phyloP scores from a whole-genome alignment of 2,329 filamentous ascomycete genomes.

The Camillea tinctor region DNA sequence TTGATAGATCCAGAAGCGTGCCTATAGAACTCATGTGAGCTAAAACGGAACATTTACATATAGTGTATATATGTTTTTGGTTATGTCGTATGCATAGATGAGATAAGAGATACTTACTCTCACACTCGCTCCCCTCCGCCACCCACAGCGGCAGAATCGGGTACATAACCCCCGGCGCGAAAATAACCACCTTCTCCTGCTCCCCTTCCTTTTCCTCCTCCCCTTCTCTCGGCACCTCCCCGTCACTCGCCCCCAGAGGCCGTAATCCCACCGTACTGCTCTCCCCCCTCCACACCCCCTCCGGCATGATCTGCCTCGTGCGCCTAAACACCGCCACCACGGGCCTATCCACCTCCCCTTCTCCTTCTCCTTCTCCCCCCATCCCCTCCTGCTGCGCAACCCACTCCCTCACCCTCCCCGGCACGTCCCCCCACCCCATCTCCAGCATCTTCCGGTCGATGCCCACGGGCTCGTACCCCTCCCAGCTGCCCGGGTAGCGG shows the following conservation, averaged over 20 bases:
- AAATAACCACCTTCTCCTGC: slow-evolving; percentile 42
- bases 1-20: slow-evolving; percentile 21
- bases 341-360: slow-evolving; percentile 20
- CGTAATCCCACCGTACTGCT: slow-evolving; percentile 23
- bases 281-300: slow-evolving; percentile 30
- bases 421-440: slow-evolving; percentile 46
- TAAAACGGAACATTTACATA: too few relatives aligned
- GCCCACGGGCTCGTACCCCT: slow-evolving; percentile 51
- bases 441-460: slow-evolving; percentile 46
- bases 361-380: neutral
- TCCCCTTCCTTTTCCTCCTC: neutral
- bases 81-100: too few relatives aligned
- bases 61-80: too few relatives aligned
- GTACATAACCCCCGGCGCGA: slow-evolving; percentile 53
- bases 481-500: slow-evolving; percentile 52
- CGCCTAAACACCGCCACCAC: neutral
- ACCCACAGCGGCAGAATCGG: slow-evolving; percentile 50
- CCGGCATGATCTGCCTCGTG: slow-evolving; percentile 28
- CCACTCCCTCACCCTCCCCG: slow-evolving; percentile 46
- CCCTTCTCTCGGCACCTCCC: neutral
- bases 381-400: slow-evolving; percentile 35
- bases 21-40: neutral
- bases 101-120: slow-evolving; percentile 33
- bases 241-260: neutral
- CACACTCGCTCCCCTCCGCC: slow-evolving; percentile 42